Percentiles rank a stretch among this genome's conserved stretches.
Conservation (phyloP, 257 asterid genomes). For the Cordia subcordata region DNA sequence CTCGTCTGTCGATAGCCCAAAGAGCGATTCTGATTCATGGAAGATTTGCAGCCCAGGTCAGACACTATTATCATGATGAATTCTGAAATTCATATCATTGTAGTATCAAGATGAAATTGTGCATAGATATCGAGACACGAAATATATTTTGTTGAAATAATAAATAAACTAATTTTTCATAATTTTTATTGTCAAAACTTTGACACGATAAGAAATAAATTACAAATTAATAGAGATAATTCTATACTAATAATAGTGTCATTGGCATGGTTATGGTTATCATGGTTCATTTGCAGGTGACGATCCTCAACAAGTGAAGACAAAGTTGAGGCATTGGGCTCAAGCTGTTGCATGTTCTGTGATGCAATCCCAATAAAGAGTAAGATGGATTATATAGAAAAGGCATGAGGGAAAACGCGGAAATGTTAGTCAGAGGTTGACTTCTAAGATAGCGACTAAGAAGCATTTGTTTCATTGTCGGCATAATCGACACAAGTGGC, state of each 20-base stretch:
- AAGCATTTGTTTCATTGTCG: neutral
- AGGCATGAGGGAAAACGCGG: neutral
- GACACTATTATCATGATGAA: neutral
- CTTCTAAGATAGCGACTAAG: neutral
- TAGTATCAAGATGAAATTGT: too few species aligned
- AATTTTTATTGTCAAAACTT: too few species aligned
- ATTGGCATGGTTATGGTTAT: neutral
- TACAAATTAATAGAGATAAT: too few species aligned
- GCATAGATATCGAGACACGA: too few species aligned
- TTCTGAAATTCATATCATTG: too few species aligned
- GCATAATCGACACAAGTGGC: neutral
- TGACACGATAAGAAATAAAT: too few species aligned
- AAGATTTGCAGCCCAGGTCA: constrained; percentile 36
- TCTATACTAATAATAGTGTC: too few species aligned
- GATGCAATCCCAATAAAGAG: constrained; percentile 41
- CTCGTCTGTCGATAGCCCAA: constrained; percentile 26
- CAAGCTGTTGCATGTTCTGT: constrained; percentile 67
- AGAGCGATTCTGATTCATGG: constrained; percentile 24
- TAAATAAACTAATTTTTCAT: too few species aligned
- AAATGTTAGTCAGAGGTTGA: neutral
- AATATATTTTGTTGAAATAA: too few species aligned
- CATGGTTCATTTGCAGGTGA: constrained; percentile 37
- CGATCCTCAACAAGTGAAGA: constrained; percentile 64
- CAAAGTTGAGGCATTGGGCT: constrained; percentile 74
- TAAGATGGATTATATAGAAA: neutral